A percentile compares a stretch with the other conserved stretches of the same genome.
phyloP scores from a whole-genome alignment of 2,329 filamentous ascomycete genomes.

The Nakataea oryzae region DNA sequence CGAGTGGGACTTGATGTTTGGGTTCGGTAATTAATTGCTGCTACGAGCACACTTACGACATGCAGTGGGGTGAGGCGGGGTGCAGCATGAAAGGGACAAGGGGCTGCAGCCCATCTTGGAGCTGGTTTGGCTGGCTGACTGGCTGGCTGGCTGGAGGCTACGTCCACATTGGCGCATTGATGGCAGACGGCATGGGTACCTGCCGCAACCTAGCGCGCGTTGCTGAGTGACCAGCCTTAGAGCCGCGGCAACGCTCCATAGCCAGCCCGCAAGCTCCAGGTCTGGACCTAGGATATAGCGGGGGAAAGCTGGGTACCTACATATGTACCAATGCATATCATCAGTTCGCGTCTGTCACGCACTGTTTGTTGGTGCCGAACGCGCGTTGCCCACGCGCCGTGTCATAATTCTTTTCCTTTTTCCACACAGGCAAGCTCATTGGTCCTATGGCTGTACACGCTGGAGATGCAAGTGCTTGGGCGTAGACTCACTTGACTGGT shows the following conservation, averaged over 20 bases:
- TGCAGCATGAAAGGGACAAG: background rate
- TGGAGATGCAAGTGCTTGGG: background rate
- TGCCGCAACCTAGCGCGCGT: background rate
- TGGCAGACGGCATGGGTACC: background rate
- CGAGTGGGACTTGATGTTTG: no score
- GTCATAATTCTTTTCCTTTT: no score
- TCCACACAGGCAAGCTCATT: background rate
- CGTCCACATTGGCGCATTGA: background rate
- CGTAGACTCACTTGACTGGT: background rate
- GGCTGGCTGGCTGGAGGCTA: no score
- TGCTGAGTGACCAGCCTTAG: background rate
- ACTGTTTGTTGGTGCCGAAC: background rate
- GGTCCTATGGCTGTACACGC: no score
- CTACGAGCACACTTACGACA: background rate
- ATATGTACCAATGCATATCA: no score
- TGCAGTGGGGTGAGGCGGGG: background rate
- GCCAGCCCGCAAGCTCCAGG: no score
- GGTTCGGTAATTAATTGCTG: background rate
- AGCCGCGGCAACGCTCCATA: no score
- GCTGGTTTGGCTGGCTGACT: background rate
- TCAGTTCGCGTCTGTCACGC: no score
- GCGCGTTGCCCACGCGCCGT: no score
- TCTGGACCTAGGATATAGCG: no score
- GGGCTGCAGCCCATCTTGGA: background rate
- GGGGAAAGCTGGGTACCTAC: no score